phyloP scores from a whole-genome alignment of 1,284 basidiomycete genomes.

The Wallemia ichthyophaga region DNA sequence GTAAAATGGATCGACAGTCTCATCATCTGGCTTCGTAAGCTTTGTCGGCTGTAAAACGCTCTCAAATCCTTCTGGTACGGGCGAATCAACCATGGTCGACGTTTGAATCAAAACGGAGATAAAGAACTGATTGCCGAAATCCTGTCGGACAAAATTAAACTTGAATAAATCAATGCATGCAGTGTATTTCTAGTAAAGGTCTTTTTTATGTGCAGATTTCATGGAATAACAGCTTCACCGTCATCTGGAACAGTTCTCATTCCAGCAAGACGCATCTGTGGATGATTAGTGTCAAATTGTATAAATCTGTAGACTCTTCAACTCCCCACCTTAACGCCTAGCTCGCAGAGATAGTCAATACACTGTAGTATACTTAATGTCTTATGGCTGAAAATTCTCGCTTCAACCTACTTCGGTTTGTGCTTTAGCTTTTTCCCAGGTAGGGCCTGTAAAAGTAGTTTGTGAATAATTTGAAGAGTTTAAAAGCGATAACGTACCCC shows the following conservation, averaged over 20 bases:
- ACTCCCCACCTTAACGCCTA: background rate
- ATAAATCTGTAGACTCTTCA: too few relatives aligned
- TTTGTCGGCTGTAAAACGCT: background rate
- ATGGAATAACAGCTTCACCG: background rate
- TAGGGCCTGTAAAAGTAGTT: conserved; percentile 20
- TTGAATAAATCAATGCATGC: too few relatives aligned
- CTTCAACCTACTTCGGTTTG: conserved; percentile 31
- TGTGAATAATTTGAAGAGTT: background rate
- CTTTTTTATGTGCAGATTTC: background rate
- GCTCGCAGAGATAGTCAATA: conserved; percentile 57
- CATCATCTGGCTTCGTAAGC: background rate
- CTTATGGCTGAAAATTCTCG: background rate
- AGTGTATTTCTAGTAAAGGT: background rate
- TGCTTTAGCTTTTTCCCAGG: conserved; percentile 66
- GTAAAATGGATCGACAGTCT: background rate
- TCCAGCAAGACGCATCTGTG: conserved; percentile 1
- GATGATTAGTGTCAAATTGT: too few relatives aligned
- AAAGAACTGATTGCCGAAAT: background rate
- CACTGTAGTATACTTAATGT: conserved; percentile 21
- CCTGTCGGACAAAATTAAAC: too few relatives aligned
- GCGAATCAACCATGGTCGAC: background rate
- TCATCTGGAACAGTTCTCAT: background rate
- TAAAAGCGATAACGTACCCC: conserved; percentile 25
- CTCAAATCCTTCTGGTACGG: background rate
- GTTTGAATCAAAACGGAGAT: background rate